Base-by-base conservation (phyloP, 441 rosid genomes). In the Aleurites moluccanus region DNA sequence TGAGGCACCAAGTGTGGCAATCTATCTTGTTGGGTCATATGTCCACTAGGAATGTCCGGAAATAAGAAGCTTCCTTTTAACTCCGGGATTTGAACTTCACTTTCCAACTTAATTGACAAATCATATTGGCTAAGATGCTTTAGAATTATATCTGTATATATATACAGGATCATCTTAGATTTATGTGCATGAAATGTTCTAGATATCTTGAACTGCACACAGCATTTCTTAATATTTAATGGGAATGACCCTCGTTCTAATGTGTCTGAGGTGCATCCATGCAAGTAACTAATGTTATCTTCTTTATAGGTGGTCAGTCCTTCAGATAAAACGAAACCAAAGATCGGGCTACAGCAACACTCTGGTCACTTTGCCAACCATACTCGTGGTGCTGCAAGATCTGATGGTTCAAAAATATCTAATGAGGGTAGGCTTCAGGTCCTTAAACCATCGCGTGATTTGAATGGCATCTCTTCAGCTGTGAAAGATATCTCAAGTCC, bases 391-490 rank as follows among this genome's bases (percentile, higher is more conserved):
- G 52, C 64, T 70, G 64, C 21, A 21, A 56, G 64, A 56, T 27
- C 73, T 40, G 73, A 70, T 40, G 55, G 49, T 70, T 6, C 64
- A 56, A 56, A 56, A 70, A 15, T 38, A 6, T 55, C 73, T 3
- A 56, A 35, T 38, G 73, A 70, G 47, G 28, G 73, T 20, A 70
- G 64, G 64, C 73, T 70, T 57, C 73, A 56, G 64, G 62, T 70
- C 25, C 73, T 70, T 52, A 56, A 70, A 70, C 64, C 64, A 33
- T 56, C 64, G 15, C 30, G 64, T 40, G 73, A 70, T 23, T 27
- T 38, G n/a, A 70, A 40, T 40, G 53, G 64, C 73, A 40, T 10
- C 47, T 70, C 53, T 38, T n/a, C 73, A 70, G 53, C 73, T 40
- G 50, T 27, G 15, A 70, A 70, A 70, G 64, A 57, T 70, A 57